Evolutionary conservation across 345 rosid species (phyloP).

Genomic region (Eucalyptus globulus): DNA sequence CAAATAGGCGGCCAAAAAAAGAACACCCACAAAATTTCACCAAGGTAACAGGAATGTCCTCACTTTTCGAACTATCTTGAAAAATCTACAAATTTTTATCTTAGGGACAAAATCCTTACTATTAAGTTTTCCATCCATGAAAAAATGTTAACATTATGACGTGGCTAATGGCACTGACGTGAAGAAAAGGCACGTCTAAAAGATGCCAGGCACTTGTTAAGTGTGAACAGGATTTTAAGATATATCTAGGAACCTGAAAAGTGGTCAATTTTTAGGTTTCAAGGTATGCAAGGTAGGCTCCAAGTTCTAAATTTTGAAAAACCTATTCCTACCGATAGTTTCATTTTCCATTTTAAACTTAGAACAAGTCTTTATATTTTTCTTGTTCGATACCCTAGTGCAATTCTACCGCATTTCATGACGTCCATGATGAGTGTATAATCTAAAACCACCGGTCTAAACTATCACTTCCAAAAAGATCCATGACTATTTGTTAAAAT

Average conservation of each 20-base stretch:
- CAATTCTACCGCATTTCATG: too few species aligned
- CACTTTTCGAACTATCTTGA: background rate
- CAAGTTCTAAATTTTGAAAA: background rate
- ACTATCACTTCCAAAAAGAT: background rate
- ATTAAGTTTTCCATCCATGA: background rate
- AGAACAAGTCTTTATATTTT: background rate
- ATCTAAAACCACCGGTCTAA: background rate
- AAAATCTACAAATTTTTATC: background rate
- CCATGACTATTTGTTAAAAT: background rate
- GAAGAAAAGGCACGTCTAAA: background rate
- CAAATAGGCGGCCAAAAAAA: background rate
- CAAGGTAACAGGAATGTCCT: background rate
- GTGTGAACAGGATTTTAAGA: background rate
- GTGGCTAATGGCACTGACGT: background rate
- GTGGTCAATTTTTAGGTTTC: too few species aligned
- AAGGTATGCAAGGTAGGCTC: accelerated
- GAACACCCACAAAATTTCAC: background rate
- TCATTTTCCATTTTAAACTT: too few species aligned
- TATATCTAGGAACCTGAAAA: background rate
- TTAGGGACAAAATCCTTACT: too few species aligned
- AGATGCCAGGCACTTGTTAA: background rate
- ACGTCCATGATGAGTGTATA: accelerated
- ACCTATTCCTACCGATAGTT: accelerated
- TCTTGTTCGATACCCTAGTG: background rate
- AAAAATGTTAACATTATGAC: background rate